Evolutionary conservation across 202 grass and related monocot species (phyloP).

Genomic region (Eragrostis tef): DNA sequence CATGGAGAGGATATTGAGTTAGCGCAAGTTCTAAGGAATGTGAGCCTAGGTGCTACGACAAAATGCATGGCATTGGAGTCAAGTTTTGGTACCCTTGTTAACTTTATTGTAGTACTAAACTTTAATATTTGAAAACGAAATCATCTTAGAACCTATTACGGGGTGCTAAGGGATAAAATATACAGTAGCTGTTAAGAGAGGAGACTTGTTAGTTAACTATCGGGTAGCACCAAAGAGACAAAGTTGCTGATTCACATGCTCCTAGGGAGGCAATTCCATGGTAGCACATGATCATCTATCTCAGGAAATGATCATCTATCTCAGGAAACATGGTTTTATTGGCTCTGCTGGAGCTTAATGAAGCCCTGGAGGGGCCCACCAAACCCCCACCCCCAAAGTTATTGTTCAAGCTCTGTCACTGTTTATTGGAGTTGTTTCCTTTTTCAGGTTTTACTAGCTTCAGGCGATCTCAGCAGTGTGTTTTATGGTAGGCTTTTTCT

Average conservation of each 20-base stretch:
- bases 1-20: neutral
- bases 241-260: neutral
- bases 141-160: neutral
- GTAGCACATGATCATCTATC: neutral
- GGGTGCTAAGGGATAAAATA: neutral
- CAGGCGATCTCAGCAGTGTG: neutral
- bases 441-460: slow-evolving; percentile 3
- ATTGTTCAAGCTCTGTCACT: too few relatives aligned
- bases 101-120: neutral
- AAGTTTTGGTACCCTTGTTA: neutral
- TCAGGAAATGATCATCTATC: neutral
- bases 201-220: neutral
- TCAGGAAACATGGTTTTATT: too few relatives aligned
- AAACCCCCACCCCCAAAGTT: too few relatives aligned
- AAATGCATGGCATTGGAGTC: neutral
- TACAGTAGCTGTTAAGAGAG: neutral
- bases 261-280: neutral
- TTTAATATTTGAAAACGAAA: neutral
- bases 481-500: slow-evolving; percentile 6
- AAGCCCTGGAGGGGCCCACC: too few relatives aligned
- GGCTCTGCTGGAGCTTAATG: too few relatives aligned
- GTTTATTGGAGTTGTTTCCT: neutral
- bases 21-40: too few relatives aligned
- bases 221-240: neutral
- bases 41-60: too few relatives aligned